A percentile compares a stretch with the other conserved stretches of the same genome.
Conservation (phyloP, 106 monocot genomes). For the Dendrobium huoshanense region DNA sequence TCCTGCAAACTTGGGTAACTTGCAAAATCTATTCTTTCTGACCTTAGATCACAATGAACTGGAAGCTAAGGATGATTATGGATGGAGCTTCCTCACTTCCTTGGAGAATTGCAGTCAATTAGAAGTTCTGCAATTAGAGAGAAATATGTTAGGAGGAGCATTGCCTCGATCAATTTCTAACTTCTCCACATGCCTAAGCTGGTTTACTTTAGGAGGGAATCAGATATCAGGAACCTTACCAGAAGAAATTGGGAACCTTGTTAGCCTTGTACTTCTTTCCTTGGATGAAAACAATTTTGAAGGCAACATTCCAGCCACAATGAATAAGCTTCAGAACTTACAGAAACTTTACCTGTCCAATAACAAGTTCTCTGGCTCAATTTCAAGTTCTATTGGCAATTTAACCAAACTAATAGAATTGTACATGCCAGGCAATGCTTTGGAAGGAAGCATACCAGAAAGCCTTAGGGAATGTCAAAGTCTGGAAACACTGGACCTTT, state of each 20-base stretch:
- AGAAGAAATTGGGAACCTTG: not conserved
- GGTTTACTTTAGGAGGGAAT: not conserved
- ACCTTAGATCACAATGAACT: not conserved
- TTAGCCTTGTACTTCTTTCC: not conserved
- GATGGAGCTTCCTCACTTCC: not conserved
- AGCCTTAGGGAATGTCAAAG: not conserved
- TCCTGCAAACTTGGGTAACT: conserved; percentile 19
- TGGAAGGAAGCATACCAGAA: not conserved
- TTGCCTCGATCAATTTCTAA: not conserved
- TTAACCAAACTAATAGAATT: not conserved
- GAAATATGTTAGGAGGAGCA: not conserved
- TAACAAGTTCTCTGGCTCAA: not conserved
- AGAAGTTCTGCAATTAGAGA: not conserved
- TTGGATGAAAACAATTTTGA: not conserved
- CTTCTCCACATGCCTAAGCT: not conserved
- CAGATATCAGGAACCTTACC: not conserved
- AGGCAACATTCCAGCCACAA: not conserved
- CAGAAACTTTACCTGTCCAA: not conserved
- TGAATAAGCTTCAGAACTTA: not conserved
- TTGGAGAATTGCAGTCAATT: not conserved
- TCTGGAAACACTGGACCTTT: not conserved
- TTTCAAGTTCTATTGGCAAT: not conserved
- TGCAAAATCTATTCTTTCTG: conserved; percentile 5
- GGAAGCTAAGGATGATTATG: not conserved
- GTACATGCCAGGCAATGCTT: not conserved